Evolutionary conservation across 2,329 filamentous ascomycete genomes (phyloP).

Genomic region (Clonostachys sp.): DNA sequence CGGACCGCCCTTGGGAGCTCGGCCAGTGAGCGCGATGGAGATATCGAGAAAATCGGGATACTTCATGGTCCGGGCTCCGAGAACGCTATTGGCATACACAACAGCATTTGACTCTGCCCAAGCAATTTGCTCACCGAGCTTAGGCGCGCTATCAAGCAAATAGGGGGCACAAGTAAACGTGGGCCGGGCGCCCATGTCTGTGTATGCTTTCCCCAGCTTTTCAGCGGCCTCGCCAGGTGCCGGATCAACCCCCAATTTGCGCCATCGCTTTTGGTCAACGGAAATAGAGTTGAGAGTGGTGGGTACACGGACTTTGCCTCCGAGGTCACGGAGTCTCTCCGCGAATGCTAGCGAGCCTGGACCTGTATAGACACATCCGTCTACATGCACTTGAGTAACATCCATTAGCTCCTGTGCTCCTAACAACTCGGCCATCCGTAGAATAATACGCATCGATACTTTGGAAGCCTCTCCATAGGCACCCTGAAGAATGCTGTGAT

Average conservation of each 20-base stretch:
- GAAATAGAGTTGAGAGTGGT: slow-evolving; percentile 37
- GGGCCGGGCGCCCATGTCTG: slow-evolving; percentile 29
- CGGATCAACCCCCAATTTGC: slow-evolving; percentile 22
- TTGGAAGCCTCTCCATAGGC: slow-evolving; percentile 21
- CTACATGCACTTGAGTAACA: slow-evolving; percentile 34
- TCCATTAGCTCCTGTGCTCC: slow-evolving; percentile 23
- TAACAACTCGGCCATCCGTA: slow-evolving; percentile 26
- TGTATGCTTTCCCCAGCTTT: slow-evolving; percentile 26
- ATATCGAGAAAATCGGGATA: slow-evolving; percentile 40
- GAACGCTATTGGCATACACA: slow-evolving; percentile 37
- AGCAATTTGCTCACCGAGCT: slow-evolving; percentile 28
- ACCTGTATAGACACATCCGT: slow-evolving; percentile 35
- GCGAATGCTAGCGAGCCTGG: slow-evolving; percentile 28
- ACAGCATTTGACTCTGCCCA: slow-evolving; percentile 42
- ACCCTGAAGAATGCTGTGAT: slow-evolving; percentile 19
- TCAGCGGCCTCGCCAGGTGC: slow-evolving; percentile 19
- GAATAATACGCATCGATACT: slow-evolving; percentile 28
- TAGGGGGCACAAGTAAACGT: slow-evolving; percentile 41
- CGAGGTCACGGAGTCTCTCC: slow-evolving; percentile 21
- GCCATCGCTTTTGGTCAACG: slow-evolving; percentile 33
- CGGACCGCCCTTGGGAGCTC: slow-evolving; percentile 42
- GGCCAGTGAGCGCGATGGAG: slow-evolving; percentile 33
- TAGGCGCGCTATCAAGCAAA: slow-evolving; percentile 19
- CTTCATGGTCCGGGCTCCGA: slow-evolving; percentile 36
- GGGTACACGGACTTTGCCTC: slow-evolving; percentile 27